A percentile compares a stretch with the other conserved stretches of the same genome.
Evolutionary conservation across 257 asterid species (phyloP).

Genomic region (Scutellaria galericulata): DNA sequence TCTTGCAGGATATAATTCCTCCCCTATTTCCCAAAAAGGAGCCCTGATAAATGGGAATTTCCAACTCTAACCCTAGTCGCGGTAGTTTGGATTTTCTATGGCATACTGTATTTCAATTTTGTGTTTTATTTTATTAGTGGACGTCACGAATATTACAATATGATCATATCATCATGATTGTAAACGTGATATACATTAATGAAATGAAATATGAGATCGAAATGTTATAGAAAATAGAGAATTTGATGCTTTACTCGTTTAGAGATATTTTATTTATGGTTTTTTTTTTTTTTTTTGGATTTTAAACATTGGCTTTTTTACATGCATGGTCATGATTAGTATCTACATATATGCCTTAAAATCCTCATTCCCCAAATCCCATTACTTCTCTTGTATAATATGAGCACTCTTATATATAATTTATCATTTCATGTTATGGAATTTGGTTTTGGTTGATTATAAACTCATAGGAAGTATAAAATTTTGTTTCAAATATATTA

Average conservation of each 20-base stretch:
- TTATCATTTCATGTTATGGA: slow-evolving; percentile 23
- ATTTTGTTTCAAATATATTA: too few relatives aligned
- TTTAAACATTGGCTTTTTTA: slow-evolving; percentile 23
- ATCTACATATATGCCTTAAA: background rate
- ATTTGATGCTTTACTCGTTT: background rate
- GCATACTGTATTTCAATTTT: background rate
- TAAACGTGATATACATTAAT: background rate
- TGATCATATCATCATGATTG: background rate
- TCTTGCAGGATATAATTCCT: slow-evolving; percentile 59
- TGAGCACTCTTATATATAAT: background rate
- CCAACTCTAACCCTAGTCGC: background rate
- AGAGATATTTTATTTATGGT: slow-evolving; percentile 5
- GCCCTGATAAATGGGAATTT: slow-evolving; percentile 34
- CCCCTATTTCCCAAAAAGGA: slow-evolving; percentile 52
- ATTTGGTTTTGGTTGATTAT: background rate
- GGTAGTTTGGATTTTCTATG: background rate
- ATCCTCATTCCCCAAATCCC: slow-evolving; percentile 1
- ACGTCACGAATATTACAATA: too few relatives aligned
- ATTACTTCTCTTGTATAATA: slow-evolving; percentile 14
- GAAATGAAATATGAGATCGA: slow-evolving; percentile 6
- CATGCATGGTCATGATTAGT: slow-evolving; percentile 7
- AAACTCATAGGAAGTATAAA: too few relatives aligned
- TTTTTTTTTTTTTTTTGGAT: background rate
- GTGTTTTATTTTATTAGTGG: background rate
- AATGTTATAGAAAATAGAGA: background rate